Base-by-base conservation (phyloP, 2,329 filamentous ascomycete genomes). In the Talaromyces rugulosus region DNA sequence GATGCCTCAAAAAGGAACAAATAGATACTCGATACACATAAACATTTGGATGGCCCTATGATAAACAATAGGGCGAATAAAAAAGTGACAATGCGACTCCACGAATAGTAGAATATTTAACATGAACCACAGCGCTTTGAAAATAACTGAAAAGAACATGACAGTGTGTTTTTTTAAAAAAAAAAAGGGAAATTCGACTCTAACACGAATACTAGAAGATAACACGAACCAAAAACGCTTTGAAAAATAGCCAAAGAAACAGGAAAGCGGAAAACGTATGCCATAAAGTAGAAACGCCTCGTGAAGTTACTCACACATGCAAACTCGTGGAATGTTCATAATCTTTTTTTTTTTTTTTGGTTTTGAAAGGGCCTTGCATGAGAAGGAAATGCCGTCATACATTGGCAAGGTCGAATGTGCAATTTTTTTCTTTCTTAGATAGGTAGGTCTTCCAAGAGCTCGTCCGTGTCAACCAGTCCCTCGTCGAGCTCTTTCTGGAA, bases 401-500 rank as follows among this genome's bases (percentile, higher is more conserved):
- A 56, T 27, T 34, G 51, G 28, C 11, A 55, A 55, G 40, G 40
- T 56, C 51, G 28, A 51, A 54, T 27, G 18, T 47, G 44, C 44
- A 16, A 36, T 12, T 12, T 36, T n/a, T 40, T 40, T n/a, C 23
- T 47, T 5, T 47, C 9, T 59, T 62, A 59, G 40, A 56, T 16
- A 5, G 42, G 31, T 23, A 62, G 33, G 11, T 56, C 61, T 28
- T 23, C 9, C 30, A 62, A 18, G 12, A 62, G 47, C 42, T 56
- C 61, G 18, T 57, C 34, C n/a, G 61, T 30, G 28, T 62, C 52
- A 18, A 62, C 34, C 27, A 62, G 31, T 27, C 56, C 57, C 33
- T 44, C 56, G 5, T 52, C 28, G 28, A 62, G 23, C 31, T 59
- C 40, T 27, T 44, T 44, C 34, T 56, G 40, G 53, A 62, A 59